Evolutionary conservation across 1,284 basidiomycete species (phyloP), one percentile per base, ranked within the genome.

Genomic region (Cutaneotrichosporon arboriforme): DNA sequence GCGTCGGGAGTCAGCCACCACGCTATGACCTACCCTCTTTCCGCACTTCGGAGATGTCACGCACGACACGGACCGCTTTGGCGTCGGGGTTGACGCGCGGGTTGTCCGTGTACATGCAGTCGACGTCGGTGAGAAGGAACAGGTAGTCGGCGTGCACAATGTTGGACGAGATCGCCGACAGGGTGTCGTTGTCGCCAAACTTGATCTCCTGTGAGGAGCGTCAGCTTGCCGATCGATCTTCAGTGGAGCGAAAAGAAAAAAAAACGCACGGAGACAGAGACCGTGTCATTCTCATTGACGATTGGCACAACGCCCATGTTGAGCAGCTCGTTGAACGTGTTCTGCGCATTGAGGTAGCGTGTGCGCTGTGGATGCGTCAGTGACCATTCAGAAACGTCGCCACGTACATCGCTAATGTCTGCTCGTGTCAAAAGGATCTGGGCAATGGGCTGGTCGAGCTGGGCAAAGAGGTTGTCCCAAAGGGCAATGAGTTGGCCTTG

Each of bases 181-280:
- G 79, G 0, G 94, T 97, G 71, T 99, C 96, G 70, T 98, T 98
- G 77, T 98, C 96, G 47, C 96, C 94, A 67, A 98, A 99, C 86
- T 94, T 94, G 63, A 98, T 96, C 85, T 99, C 94, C 88, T 91
- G 26, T 31, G 26, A 31, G 64, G 35, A 9, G 33, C 36, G 49
- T 41, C 46, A 50, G 51, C 26, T 7, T 31, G 26, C 26, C 10
- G 26, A 31, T 31, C 26, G 26, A 31, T 31, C 26, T 5, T 31
- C 26, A 10, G 26, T 31, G 26, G 26, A 31, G 26, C 26, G 33
- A 21, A 40, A 34, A 35, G 26, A 8, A 13, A 18, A 14, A 26
- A 20, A 34, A 14, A 82, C 86, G 73, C 69, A 92, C 90, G 75
- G 88, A 90, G 54, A 97, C 92, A 18, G 90, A 92, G 17, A 97